phyloP scores from a whole-genome alignment of 352 stramenopile genomes.

The Phytophthora pistaciae region DNA sequence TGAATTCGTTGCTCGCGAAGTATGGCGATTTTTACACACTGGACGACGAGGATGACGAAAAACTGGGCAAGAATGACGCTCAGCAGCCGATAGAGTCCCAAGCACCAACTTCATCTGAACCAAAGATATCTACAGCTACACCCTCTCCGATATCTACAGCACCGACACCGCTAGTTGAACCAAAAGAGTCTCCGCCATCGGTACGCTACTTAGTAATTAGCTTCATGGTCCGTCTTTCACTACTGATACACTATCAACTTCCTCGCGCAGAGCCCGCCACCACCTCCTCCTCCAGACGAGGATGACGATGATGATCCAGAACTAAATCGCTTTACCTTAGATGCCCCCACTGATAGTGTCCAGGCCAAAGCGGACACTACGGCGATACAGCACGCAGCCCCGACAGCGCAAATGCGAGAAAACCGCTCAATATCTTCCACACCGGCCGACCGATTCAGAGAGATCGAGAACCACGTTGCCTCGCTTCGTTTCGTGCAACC shows the following conservation, averaged over 20 bases:
- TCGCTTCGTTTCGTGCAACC: constrained; percentile 39
- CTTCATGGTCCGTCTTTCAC: not conserved
- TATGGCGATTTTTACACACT: constrained; percentile 45
- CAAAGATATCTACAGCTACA: not conserved
- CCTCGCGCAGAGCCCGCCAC: constrained; percentile 48
- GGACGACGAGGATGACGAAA: constrained; percentile 16
- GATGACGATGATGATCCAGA: constrained; percentile 47
- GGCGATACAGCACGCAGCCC: not conserved
- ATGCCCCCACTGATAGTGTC: not conserved
- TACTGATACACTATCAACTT: not conserved
- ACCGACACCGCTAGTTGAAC: not conserved
- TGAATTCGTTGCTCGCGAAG: constrained; percentile 40
- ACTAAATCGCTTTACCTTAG: constrained; percentile 39
- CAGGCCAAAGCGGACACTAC: not conserved
- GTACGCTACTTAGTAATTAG: constrained; percentile 16
- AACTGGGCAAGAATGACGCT: not conserved
- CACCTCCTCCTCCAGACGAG: constrained; percentile 62
- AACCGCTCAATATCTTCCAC: not conserved
- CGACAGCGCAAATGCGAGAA: not conserved
- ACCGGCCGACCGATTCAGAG: constrained; percentile 38
- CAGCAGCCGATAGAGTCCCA: not conserved
- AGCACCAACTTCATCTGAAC: not conserved
- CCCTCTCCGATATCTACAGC: not conserved
- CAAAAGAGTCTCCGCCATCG: constrained; percentile 23
- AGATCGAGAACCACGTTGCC: constrained; percentile 49